Conservation (phyloP, 495 filamentous ascomycete species). For the Cladorrhinum samala region DNA sequence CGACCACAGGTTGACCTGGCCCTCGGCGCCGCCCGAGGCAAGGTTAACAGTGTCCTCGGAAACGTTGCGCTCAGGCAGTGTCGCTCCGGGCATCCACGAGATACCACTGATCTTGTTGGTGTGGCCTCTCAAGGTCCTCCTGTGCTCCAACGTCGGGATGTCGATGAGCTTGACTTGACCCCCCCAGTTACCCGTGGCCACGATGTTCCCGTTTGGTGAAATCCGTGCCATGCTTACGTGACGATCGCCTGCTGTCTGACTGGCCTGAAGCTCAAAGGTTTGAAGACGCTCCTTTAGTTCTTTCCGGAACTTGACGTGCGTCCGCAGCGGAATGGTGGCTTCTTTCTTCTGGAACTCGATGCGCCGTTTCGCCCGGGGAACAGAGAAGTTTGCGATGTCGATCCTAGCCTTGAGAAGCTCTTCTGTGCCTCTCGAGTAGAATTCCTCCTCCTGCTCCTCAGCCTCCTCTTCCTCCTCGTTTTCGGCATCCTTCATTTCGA, state of each 20-base stretch:
- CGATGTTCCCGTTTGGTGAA: slow-evolving; percentile 72
- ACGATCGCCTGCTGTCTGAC: slow-evolving; percentile 84
- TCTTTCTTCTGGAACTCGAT: slow-evolving; percentile 72
- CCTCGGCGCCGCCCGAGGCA: slow-evolving; percentile 86
- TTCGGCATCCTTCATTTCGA: slow-evolving; percentile 56
- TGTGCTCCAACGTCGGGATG: slow-evolving; percentile 75
- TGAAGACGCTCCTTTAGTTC: slow-evolving; percentile 77
- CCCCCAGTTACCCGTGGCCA: slow-evolving; percentile 88
- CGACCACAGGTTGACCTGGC: slow-evolving; percentile 86
- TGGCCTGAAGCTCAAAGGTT: slow-evolving; percentile 82
- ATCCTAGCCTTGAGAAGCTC: slow-evolving; percentile 72
- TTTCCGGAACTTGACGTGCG: slow-evolving; percentile 86
- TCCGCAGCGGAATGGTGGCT: slow-evolving; percentile 72
- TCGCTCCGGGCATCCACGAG: slow-evolving; percentile 83
- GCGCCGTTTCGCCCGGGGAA: slow-evolving; percentile 73
- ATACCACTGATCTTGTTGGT: slow-evolving; percentile 83
- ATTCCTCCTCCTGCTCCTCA: slow-evolving; percentile 84
- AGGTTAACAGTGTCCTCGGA: slow-evolving; percentile 74
- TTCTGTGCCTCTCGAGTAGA: slow-evolving; percentile 77
- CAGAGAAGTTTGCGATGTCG: slow-evolving; percentile 76
- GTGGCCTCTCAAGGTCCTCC: slow-evolving; percentile 69
- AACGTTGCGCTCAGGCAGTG: slow-evolving; percentile 59
- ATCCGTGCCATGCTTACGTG: slow-evolving; percentile 88
- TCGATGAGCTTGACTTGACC: slow-evolving; percentile 80
- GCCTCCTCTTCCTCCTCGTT: slow-evolving; percentile 60